Evolutionary conservation across 169 alveolate species (phyloP).

Genomic region (Eimeria zaria): DNA sequence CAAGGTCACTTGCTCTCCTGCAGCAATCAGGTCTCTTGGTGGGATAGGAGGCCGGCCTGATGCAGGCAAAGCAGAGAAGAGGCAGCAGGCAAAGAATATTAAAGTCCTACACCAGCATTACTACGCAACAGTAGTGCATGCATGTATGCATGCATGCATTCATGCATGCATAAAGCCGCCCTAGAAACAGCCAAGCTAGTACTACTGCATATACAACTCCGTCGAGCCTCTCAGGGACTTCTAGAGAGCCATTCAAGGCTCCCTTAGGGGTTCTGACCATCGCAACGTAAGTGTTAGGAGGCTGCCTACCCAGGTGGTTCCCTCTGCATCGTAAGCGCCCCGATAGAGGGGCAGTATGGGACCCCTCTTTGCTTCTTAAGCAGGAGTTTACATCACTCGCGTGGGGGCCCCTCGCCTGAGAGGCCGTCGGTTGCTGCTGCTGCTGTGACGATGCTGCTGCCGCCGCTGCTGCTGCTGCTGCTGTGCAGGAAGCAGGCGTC

Average conservation of each 20-base stretch:
- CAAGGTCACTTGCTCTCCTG: slow-evolving; percentile 25
- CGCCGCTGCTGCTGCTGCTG: not conserved
- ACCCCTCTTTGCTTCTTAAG: not conserved
- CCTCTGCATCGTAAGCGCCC: not conserved
- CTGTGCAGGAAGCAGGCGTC: not conserved
- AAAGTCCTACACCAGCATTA: too few species aligned
- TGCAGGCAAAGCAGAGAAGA: not conserved
- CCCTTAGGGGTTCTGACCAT: too few species aligned
- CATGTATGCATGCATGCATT: not conserved
- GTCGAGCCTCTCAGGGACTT: too few species aligned
- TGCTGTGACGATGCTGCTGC: too few species aligned
- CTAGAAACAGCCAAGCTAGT: too few species aligned
- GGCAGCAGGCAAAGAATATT: too few species aligned
- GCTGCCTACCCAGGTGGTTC: not conserved
- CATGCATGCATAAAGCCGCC: not conserved
- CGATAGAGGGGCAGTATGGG: not conserved
- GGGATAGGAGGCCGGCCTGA: slow-evolving; percentile 57
- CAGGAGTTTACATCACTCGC: not conserved
- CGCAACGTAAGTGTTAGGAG: not conserved
- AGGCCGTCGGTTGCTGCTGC: not conserved
- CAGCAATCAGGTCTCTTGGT: slow-evolving; percentile 41
- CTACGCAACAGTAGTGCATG: not conserved
- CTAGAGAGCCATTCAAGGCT: too few species aligned
- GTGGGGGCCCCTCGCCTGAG: not conserved
- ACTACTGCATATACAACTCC: too few species aligned